Conservation (phyloP, 345 rosid genomes). For the Murraya paniculata region DNA sequence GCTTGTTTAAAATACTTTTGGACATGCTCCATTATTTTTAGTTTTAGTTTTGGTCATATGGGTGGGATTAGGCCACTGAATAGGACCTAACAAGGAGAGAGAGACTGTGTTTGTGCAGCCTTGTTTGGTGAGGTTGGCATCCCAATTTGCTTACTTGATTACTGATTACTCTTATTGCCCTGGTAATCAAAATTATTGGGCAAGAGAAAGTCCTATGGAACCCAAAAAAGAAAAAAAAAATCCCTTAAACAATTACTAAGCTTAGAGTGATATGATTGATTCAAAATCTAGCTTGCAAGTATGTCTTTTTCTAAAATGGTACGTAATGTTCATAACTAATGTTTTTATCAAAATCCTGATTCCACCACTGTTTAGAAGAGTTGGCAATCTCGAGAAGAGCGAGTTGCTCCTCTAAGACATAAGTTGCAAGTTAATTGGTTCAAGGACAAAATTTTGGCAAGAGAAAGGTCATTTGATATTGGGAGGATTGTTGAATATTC, state of each 20-base stretch:
- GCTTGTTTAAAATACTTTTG: background rate
- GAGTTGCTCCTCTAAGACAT: too few species aligned
- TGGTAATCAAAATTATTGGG: background rate
- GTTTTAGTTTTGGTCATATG: constrained; percentile 12
- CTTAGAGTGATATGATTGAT: background rate
- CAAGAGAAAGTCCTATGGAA: background rate
- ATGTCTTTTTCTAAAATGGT: too few species aligned
- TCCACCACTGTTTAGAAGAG: background rate
- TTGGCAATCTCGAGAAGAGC: too few species aligned
- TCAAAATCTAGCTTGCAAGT: too few species aligned
- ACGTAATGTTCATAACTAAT: too few species aligned
- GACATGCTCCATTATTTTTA: background rate
- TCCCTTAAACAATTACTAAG: background rate
- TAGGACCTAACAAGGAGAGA: constrained; percentile 25
- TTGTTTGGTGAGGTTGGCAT: constrained; percentile 58
- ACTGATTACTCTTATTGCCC: background rate
- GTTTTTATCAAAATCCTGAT: too few species aligned
- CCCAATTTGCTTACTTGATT: constrained; percentile 28
- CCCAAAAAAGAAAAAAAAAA: background rate
- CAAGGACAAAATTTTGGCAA: background rate
- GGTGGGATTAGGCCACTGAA: constrained; percentile 51
- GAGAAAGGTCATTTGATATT: background rate
- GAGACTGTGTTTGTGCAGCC: background rate
- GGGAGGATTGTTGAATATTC: background rate
- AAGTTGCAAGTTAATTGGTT: background rate